Base-by-base conservation (phyloP, 2,329 filamentous ascomycete species). In the Apiospora phragmitis region DNA sequence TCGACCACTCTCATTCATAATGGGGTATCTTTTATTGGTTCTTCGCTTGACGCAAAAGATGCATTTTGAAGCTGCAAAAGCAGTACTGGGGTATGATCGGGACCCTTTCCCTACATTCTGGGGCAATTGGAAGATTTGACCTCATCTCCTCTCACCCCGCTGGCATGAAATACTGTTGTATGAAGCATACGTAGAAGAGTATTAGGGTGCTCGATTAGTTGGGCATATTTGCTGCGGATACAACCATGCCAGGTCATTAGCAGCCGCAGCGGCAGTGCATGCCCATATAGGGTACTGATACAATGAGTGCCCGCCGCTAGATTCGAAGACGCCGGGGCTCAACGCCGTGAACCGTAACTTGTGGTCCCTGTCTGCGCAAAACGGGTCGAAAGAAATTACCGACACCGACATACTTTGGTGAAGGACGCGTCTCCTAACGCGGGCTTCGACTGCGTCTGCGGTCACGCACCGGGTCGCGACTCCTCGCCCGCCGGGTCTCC, bases 391-490 rank as follows among this genome's bases (percentile, higher is more conserved):
- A 38, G 55, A 62, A 38, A 21, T 68, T 14, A 29, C 26, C 41
- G 35, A 6, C 3, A 18, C 62, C 38, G n/a, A 26, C 41, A 45
- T 18, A 18, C 24, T 12, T 29, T 41, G 38, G 65, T 18, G 18
- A 67, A 45, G 47, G 14, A 24, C 67, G 67, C 67, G 26, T 21
- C 70, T 32, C 69, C 72, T 76, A 78, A 68, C 77, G 76, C 45
- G 75, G 77, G 67, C 75, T 78, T 32, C 76, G 72, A 62, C 75
- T 77, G 65, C 75, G 73, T 68, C 75, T 73, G 55, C 72, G 73
- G 45, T 69, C 70, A n/a, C 72, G 73, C 55, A 72, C 75, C 66
- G 72, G 70, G 14, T 73, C 72, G 14, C 74, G 74, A 65, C 75
- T 75, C 21, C 55, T 62, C 18, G 55, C 55, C 21, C 55, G 55